Evolutionary conservation across 805 yeast species (phyloP).

Genomic region (Wickerhamiella cacticola): DNA sequence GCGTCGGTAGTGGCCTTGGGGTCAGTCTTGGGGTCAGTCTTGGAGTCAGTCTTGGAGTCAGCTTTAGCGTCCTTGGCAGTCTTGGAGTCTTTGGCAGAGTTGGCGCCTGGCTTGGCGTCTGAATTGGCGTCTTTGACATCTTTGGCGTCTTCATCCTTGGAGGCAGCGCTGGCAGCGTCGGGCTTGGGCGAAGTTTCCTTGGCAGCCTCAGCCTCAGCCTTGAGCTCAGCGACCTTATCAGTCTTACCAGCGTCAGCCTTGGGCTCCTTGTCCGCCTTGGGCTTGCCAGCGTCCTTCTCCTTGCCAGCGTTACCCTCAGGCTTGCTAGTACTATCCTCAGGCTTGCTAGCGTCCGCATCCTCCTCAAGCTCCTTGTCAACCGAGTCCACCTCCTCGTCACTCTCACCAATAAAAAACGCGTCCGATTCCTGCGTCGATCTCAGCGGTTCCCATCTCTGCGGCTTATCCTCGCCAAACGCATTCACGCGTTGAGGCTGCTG

Average conservation of each 20-base stretch:
- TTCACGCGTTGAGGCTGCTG: slow-evolving; percentile 16
- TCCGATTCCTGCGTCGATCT: slow-evolving; percentile 13
- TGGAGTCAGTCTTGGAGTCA: slow-evolving; percentile 12
- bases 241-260: too few relatives aligned
- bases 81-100: slow-evolving; percentile 9
- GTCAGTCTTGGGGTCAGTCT: slow-evolving; percentile 10
- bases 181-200: background rate
- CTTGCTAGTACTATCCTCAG: slow-evolving; percentile 10
- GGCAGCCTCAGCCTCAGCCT: background rate
- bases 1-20: background rate
- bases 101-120: slow-evolving; percentile 11
- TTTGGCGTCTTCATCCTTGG: background rate
- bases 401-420: slow-evolving; percentile 26
- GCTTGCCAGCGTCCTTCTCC: background rate
- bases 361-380: slow-evolving; percentile 16
- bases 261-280: background rate
- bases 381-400: slow-evolving; percentile 20
- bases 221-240: too few relatives aligned
- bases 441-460: slow-evolving; percentile 19
- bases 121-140: slow-evolving; percentile 9
- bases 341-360: slow-evolving; percentile 20
- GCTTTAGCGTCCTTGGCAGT: slow-evolving; percentile 11
- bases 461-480: slow-evolving; percentile 22
- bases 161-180: background rate
- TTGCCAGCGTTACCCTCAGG: background rate